phyloP scores from a whole-genome alignment of 2,329 filamentous ascomycete genomes.

The Cryphonectria parasitica region DNA sequence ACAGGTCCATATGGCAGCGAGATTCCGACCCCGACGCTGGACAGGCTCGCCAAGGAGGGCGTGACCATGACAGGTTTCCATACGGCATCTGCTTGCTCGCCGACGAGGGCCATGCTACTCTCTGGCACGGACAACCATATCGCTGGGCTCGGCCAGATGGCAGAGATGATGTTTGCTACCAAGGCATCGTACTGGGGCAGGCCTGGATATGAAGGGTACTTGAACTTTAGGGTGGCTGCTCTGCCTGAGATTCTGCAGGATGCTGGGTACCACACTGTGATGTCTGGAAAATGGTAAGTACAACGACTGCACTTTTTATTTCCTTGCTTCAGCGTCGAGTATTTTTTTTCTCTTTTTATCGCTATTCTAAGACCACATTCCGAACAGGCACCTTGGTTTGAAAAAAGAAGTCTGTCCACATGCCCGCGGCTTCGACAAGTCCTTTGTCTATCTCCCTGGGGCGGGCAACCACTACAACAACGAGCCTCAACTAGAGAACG shows the following conservation, averaged over 20 bases:
- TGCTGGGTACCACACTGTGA: conserved; percentile 38
- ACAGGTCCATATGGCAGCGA: conserved; percentile 54
- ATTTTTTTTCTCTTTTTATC: no score
- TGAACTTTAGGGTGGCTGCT: conserved; percentile 37
- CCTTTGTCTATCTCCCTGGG: conserved; percentile 62
- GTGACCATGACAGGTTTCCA: conserved; percentile 62
- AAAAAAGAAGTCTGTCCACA: conserved; percentile 60
- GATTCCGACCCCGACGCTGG: conserved; percentile 60
- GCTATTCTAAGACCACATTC: conserved; percentile 5
- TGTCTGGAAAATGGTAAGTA: conserved; percentile 35
- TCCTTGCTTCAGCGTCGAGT: background rate
- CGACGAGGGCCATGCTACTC: conserved; percentile 62
- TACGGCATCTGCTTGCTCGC: conserved; percentile 61
- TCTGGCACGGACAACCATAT: conserved; percentile 62
- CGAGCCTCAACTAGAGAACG: conserved; percentile 46
- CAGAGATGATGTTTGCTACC: conserved; percentile 47
- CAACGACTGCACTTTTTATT: no score
- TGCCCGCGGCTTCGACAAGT: conserved; percentile 62
- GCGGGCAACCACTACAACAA: conserved; percentile 60
- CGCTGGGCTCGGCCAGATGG: conserved; percentile 57
- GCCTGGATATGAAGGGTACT: conserved; percentile 39
- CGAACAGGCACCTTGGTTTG: conserved; percentile 47
- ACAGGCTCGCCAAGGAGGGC: conserved; percentile 52
- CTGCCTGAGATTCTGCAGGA: conserved; percentile 37
- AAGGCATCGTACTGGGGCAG: conserved; percentile 24